Evolutionary conservation across 148 eudicot species (phyloP).

Genomic region (Rhododendron kiyosumense): DNA sequence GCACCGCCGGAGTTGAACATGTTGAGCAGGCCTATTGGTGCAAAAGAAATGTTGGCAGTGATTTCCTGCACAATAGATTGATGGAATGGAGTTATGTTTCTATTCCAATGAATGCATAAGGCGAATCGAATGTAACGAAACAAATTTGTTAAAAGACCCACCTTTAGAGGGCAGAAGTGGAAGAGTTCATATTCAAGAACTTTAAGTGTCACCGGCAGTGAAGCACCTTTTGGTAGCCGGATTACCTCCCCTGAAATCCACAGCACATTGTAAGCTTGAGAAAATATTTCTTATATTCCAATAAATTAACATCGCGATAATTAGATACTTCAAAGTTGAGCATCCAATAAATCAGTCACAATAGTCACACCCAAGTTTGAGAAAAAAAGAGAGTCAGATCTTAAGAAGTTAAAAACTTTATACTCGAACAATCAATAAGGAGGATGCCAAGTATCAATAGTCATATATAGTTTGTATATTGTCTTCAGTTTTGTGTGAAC

Average conservation of each 20-base stretch:
- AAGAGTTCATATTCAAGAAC: constrained; percentile 85
- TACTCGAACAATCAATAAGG: too few species aligned
- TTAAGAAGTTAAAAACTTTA: neutral
- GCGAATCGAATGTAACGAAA: neutral
- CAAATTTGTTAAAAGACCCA: constrained; percentile 14
- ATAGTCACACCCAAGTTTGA: neutral
- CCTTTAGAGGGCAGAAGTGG: constrained; percentile 84
- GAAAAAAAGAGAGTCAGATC: neutral
- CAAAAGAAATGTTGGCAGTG: constrained; percentile 52
- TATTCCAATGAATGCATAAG: neutral
- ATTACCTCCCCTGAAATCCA: constrained; percentile 49
- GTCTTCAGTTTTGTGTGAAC: neutral
- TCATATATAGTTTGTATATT: neutral
- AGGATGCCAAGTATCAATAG: neutral
- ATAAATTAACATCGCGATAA: neutral
- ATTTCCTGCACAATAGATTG: constrained; percentile 44
- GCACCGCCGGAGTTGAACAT: constrained; percentile 89
- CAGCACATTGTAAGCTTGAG: constrained; percentile 1
- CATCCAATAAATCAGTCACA: neutral
- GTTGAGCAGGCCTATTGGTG: constrained; percentile 80
- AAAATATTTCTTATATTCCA: neutral
- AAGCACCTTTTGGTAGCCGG: constrained; percentile 57
- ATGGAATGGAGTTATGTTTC: neutral
- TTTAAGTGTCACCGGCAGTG: constrained; percentile 74
- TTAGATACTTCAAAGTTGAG: neutral